Evolutionary conservation across 805 yeast species (phyloP).

Genomic region (Ogataea methylovora): DNA sequence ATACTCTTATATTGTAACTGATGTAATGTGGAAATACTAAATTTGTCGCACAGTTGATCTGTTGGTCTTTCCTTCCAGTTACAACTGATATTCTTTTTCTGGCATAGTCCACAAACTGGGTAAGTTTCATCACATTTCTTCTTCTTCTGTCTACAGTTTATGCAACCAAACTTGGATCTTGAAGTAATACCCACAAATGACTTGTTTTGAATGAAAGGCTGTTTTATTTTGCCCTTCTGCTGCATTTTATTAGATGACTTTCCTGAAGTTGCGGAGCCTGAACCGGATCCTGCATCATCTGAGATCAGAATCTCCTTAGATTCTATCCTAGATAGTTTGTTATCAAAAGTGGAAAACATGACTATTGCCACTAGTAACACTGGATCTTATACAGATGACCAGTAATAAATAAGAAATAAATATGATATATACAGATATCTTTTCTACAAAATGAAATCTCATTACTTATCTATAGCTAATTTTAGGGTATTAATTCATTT

Average conservation of each 20-base stretch:
- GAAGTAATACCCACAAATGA: conserved; percentile 26
- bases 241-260: too few relatives aligned
- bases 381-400: too few relatives aligned
- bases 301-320: not conserved
- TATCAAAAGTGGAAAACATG: conserved; percentile 12
- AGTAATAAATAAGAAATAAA: too few relatives aligned
- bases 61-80: conserved; percentile 14
- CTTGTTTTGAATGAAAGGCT: conserved; percentile 11
- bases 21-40: too few relatives aligned
- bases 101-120: conserved; percentile 40
- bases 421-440: too few relatives aligned
- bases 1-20: too few relatives aligned
- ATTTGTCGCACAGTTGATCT: too few relatives aligned
- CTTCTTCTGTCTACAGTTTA: conserved; percentile 34
- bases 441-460: too few relatives aligned
- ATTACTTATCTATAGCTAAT: too few relatives aligned
- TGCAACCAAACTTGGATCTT: conserved; percentile 32
- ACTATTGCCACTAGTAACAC: too few relatives aligned
- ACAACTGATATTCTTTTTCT: conserved; percentile 23
- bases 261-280: not conserved
- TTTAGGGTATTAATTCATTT: too few relatives aligned
- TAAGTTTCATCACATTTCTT: conserved; percentile 42
- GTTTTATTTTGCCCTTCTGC: not conserved
- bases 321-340: not conserved
- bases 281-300: not conserved